These are phyloP conservation scores for Mortierella sp. DNA, from an alignment of 371 early-diverging fungal genomes.

Conservation along the genomic window DNA sequence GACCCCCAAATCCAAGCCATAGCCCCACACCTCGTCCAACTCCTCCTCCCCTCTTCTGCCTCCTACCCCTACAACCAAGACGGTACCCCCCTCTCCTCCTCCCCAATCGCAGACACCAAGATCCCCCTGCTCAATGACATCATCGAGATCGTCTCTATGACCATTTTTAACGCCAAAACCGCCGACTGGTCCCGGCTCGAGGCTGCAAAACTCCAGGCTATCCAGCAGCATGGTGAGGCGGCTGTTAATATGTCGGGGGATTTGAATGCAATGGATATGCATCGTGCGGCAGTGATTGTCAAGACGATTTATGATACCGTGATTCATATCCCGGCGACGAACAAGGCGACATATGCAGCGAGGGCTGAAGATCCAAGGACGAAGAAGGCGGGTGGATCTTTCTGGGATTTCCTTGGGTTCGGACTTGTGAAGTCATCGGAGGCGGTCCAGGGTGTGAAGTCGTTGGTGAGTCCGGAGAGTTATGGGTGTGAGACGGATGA, in stretches of 20 bases:
- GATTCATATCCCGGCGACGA: conserved; percentile 16
- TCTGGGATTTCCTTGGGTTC: conserved; percentile 22
- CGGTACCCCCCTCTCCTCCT: background rate
- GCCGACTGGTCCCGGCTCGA: conserved; percentile 37
- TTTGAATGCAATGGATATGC: conserved; percentile 22
- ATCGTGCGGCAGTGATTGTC: conserved; percentile 19
- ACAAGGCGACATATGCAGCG: conserved; percentile 2
- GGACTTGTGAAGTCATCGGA: conserved; percentile 23
- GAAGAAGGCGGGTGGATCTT: background rate
- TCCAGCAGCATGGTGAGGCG: conserved; percentile 30
- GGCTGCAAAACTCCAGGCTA: conserved; percentile 26
- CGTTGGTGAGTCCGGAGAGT: conserved; percentile 7
- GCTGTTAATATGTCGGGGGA: conserved; percentile 10
- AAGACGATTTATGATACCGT: conserved; percentile 45
- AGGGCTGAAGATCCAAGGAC: background rate
- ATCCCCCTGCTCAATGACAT: conserved; percentile 33
- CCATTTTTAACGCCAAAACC: conserved; percentile 17
- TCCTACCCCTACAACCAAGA: background rate
- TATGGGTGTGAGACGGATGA: conserved; percentile 22
- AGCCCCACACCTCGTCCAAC: conserved; percentile 30
- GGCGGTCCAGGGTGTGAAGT: conserved; percentile 15
- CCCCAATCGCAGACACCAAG: background rate
- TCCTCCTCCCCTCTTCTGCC: background rate
- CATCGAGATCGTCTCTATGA: conserved; percentile 23
- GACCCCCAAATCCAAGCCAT: conserved; percentile 15